These are phyloP conservation scores for Fragaria nilgerrensis DNA, from an alignment of 306 rosid species.

Conservation along the genomic window DNA sequence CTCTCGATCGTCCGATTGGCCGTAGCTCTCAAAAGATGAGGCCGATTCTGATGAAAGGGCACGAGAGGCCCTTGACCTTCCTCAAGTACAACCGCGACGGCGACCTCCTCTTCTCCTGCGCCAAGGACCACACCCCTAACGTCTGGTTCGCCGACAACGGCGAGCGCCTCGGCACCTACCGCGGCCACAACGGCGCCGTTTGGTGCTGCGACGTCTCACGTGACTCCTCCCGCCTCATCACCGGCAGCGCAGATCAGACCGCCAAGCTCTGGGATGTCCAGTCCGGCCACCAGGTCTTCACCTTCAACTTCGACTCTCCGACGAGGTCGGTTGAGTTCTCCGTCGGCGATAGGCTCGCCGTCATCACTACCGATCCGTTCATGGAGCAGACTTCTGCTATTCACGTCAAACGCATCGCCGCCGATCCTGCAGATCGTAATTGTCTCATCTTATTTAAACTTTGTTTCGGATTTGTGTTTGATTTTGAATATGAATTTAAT, in stretches of 20 bases:
- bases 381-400: constrained; percentile 72
- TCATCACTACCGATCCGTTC: constrained; percentile 72
- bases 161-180: constrained; percentile 85
- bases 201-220: constrained; percentile 96
- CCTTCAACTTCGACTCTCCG: constrained; percentile 72
- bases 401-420: constrained; percentile 67
- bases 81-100: constrained; percentile 87
- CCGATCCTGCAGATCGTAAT: constrained; percentile 56
- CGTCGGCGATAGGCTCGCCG: constrained; percentile 62
- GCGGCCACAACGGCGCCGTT: constrained; percentile 94
- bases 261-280: constrained; percentile 81
- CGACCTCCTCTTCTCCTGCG: constrained; percentile 85
- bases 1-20: too few relatives aligned
- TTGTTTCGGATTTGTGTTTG: neutral
- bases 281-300: constrained; percentile 66
- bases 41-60: constrained; percentile 97
- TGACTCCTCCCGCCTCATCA: constrained; percentile 63
- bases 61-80: constrained; percentile 90
- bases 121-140: constrained; percentile 83
- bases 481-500: neutral
- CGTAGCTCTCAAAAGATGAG: constrained; percentile 46
- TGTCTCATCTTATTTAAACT: neutral
- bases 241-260: constrained; percentile 83
- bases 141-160: constrained; percentile 98
- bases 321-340: constrained; percentile 69